Base-by-base conservation (phyloP, 2,329 filamentous ascomycete species). In the Cladosporium halotolerans region DNA sequence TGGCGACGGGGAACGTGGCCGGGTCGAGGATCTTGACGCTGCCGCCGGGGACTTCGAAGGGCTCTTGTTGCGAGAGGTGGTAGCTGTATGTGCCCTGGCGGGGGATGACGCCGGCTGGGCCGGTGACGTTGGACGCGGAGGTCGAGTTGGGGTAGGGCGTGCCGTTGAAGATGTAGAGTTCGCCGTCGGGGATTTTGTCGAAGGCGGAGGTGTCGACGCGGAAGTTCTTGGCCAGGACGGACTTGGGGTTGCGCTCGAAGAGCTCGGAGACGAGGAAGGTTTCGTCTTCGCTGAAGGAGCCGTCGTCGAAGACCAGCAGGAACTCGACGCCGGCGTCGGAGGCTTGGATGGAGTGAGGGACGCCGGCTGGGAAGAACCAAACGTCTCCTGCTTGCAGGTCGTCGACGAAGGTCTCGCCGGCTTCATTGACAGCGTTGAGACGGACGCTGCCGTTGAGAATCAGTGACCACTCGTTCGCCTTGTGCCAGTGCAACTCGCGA, bases 11-110 rank as follows among this genome's bases (percentile, higher is more conserved):
- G 67, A 84, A 84, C 1, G 74, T 80, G 0, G 67, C 63, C 0
- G 79, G 73, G 60, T 84, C 81, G 6, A 83, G 63, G 52, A 84
- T 77, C 69, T 83, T 83, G 59, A 84, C 77, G 1, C 44, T 47
- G 4, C 81, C 81, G 32, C 81, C 80, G 0, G 79, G 77, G 0
- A 78, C 76, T 33, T 67, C 63, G 60, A 76, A 75, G 0, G 80
- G 73, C 38, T 72, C 60, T 54, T 82, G 79, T 33, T 73, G 60
- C 9, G 65, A 69, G 57, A 76, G 75, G 57, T 74, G 72, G 59
- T 72, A 74, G 9, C 64, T 67, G 59, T 74, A 74, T 0, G 65
- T 63, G 1, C 58, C 55, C 6, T 60, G 50, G 6, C 61, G 60
- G 1, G 68, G 63, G 9, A 71, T 66, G 4, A 57, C 6, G 14